Evolutionary conservation across 2,329 filamentous ascomycete species (phyloP).

Genomic region (Exophiala aquamarina): DNA sequence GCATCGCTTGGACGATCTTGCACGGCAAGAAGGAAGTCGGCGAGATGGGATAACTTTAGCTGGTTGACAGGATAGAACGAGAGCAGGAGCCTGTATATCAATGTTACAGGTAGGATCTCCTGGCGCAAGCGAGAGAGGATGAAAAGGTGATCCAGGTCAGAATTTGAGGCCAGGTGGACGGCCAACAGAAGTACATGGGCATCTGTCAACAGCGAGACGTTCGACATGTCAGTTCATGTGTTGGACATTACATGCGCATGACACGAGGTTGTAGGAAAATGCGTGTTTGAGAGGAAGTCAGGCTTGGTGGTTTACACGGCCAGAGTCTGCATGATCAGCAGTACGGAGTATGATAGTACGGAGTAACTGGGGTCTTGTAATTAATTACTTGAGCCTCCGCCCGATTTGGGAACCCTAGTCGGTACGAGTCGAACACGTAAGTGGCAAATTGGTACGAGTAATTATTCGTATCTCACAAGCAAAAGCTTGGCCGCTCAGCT

Average conservation of each 20-base stretch:
- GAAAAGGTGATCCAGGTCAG: conserved; percentile 54
- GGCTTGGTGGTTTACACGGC: no score
- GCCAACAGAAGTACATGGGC: conserved; percentile 60
- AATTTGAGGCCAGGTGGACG: conserved; percentile 55
- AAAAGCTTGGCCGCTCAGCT: no score
- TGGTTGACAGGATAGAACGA: conserved; percentile 63
- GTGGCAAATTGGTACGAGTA: not conserved
- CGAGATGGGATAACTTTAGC: conserved; percentile 37
- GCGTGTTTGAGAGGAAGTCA: no score
- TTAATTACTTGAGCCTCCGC: no score
- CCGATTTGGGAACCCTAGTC: no score
- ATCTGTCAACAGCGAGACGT: conserved; percentile 46
- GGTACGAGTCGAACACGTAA: no score
- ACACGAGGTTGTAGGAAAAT: no score
- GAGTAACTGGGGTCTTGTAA: no score
- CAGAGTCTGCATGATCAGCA: no score
- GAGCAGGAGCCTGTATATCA: conserved; percentile 59
- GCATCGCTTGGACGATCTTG: conserved; percentile 36
- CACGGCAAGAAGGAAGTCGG: conserved; percentile 16
- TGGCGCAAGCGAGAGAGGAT: conserved; percentile 50
- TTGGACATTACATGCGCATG: no score
- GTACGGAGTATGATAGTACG: no score
- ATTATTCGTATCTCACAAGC: no score
- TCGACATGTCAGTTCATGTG: conserved; percentile 42
- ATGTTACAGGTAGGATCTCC: conserved; percentile 49